A percentile compares a stretch with the other conserved stretches of the same genome.
Conservation (phyloP, 2,329 filamentous ascomycete genomes). For the Thielaviopsis populi region DNA sequence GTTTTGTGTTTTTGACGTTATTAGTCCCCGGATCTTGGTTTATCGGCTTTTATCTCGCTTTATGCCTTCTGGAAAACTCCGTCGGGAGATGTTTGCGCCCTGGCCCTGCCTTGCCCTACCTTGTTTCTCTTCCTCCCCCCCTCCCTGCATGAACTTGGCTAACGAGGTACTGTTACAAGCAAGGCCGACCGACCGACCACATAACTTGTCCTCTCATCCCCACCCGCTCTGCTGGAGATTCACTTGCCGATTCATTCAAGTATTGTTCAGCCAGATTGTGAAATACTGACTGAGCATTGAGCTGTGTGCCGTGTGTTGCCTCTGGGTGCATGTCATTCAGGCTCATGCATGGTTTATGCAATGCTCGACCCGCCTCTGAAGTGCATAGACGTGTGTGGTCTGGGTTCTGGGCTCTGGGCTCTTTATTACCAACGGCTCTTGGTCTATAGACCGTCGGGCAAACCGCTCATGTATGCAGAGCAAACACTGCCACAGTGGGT, state of each 20-base stretch:
- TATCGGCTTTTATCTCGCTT: constrained; percentile 4
- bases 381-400: background rate
- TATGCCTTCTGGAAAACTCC: constrained; percentile 7
- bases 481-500: background rate
- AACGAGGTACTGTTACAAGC: background rate
- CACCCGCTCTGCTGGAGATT: background rate
- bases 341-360: constrained; percentile 2
- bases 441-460: background rate
- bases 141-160: background rate
- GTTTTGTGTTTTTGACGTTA: constrained; percentile 2
- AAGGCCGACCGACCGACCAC: background rate
- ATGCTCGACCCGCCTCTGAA: background rate
- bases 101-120: background rate
- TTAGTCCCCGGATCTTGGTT: background rate
- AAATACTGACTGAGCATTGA: background rate
- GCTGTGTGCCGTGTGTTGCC: no score
- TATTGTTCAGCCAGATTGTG: background rate
- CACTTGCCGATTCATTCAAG: background rate
- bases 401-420: background rate
- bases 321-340: background rate
- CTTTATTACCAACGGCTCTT: no score
- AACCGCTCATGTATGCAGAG: background rate
- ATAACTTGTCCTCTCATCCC: background rate
- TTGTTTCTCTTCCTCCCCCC: background rate
- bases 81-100: background rate